phyloP scores from a whole-genome alignment of 371 early-diverging fungal species.

The Massospora cicadina region DNA sequence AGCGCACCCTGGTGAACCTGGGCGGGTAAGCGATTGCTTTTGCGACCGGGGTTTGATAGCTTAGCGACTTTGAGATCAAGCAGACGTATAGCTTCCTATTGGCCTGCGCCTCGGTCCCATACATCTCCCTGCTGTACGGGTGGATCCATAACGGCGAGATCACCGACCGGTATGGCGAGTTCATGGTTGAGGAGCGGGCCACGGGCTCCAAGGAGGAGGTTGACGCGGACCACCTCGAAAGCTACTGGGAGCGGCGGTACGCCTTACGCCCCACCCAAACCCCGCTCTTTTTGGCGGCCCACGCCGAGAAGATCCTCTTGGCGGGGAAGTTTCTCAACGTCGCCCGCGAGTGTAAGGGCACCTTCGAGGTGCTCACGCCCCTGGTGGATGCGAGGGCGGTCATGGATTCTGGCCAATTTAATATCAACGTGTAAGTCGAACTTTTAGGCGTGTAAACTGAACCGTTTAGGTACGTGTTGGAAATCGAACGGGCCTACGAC shows the following conservation, averaged over 20 bases:
- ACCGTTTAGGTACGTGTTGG: conserved; percentile 33
- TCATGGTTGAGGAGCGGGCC: conserved; percentile 32
- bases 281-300: conserved; percentile 57
- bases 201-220: conserved; percentile 2
- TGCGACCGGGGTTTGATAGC: background rate
- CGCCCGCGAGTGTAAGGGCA: conserved; percentile 62
- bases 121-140: conserved; percentile 49
- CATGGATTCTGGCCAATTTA: background rate
- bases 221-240: conserved; percentile 25
- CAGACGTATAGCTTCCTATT: conserved; percentile 59
- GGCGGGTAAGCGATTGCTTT: background rate
- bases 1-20: background rate
- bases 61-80: conserved; percentile 50
- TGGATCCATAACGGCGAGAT: conserved; percentile 86
- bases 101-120: conserved; percentile 58
- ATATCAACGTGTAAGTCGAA: conserved; percentile 28
- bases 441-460: conserved; percentile 13
- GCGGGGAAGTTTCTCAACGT: conserved; percentile 92
- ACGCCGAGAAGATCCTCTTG: conserved; percentile 55
- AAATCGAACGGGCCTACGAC: conserved; percentile 54
- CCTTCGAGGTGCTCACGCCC: conserved; percentile 8
- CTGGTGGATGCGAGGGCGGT: conserved; percentile 11
- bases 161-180: conserved; percentile 69
- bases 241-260: conserved; percentile 72
- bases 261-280: conserved; percentile 38